phyloP scores from a whole-genome alignment of 331 rosid genomes.

The Arachis monticola region DNA sequence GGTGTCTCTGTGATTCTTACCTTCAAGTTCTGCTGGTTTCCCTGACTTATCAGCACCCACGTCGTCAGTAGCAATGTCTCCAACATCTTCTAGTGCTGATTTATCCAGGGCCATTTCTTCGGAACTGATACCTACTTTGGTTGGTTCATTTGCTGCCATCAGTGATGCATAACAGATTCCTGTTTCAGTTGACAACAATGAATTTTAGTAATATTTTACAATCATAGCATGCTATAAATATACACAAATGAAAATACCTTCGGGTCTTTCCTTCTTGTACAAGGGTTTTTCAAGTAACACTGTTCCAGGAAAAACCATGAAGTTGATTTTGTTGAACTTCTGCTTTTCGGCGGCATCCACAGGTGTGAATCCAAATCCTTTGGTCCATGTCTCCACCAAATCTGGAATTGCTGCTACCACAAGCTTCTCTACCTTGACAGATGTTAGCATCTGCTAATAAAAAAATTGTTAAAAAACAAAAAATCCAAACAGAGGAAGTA shows the following conservation, averaged over 20 bases:
- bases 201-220: background rate
- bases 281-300: constrained; percentile 73
- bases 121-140: constrained; percentile 28
- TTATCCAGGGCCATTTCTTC: constrained; percentile 37
- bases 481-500: constrained; percentile 23
- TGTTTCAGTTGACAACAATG: constrained; percentile 38
- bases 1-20: constrained; percentile 35
- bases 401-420: constrained; percentile 94
- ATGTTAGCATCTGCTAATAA: constrained; percentile 69
- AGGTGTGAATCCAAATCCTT: constrained; percentile 86
- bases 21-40: constrained; percentile 37
- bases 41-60: constrained; percentile 41
- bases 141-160: constrained; percentile 37
- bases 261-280: constrained; percentile 44
- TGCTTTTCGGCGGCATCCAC: constrained; percentile 66
- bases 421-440: constrained; percentile 84
- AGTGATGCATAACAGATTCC: constrained; percentile 43
- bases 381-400: constrained; percentile 84
- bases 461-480: constrained; percentile 34
- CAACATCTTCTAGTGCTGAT: constrained; percentile 40
- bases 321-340: constrained; percentile 63
- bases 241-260: constrained; percentile 45
- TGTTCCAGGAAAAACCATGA: constrained; percentile 98
- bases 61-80: constrained; percentile 7
- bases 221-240: constrained; percentile 6